Conservation (phyloP, 768 basidiomycete species). For the Psilocybe cyanescens region DNA sequence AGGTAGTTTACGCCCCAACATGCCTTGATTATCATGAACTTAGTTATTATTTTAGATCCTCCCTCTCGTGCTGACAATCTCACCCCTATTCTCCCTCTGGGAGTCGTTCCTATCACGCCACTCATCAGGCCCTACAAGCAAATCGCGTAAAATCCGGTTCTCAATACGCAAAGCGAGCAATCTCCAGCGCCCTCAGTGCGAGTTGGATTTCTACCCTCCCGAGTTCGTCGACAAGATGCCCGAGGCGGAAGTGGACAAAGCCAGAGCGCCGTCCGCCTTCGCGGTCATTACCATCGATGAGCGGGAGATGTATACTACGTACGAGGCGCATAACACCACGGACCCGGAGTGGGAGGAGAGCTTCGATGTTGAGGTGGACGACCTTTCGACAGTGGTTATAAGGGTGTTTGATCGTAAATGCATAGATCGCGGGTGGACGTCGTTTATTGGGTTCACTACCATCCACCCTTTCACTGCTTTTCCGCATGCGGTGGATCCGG, state of each 20-base stretch:
- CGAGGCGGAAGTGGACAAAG: slow-evolving; percentile 10
- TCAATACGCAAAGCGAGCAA: slow-evolving; percentile 17
- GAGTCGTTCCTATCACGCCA: slow-evolving; percentile 23
- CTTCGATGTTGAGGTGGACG: slow-evolving; percentile 23
- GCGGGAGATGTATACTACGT: slow-evolving; percentile 25
- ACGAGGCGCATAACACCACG: slow-evolving; percentile 11
- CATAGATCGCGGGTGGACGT: slow-evolving; percentile 21
- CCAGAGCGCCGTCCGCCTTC: slow-evolving; percentile 23
- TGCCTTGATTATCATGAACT: not conserved
- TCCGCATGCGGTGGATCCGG: slow-evolving; percentile 9
- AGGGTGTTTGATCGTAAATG: slow-evolving; percentile 28
- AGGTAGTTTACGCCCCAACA: slow-evolving; percentile 12
- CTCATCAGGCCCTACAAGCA: slow-evolving; percentile 19
- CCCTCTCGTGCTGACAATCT: slow-evolving; percentile 27
- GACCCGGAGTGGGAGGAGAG: slow-evolving; percentile 25
- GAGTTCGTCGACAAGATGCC: slow-evolving; percentile 15
- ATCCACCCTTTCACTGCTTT: slow-evolving; percentile 23
- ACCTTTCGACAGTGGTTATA: slow-evolving; percentile 23
- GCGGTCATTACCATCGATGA: slow-evolving; percentile 26
- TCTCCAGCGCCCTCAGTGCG: slow-evolving; percentile 22
- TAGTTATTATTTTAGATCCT: slow-evolving; percentile 18
- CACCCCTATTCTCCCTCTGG: slow-evolving; percentile 25
- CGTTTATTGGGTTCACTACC: slow-evolving; percentile 27
- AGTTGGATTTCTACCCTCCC: slow-evolving; percentile 21
- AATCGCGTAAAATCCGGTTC: slow-evolving; percentile 23